phyloP scores from a whole-genome alignment of 1,284 basidiomycete species.

The Lignosus rhinocerotis region DNA sequence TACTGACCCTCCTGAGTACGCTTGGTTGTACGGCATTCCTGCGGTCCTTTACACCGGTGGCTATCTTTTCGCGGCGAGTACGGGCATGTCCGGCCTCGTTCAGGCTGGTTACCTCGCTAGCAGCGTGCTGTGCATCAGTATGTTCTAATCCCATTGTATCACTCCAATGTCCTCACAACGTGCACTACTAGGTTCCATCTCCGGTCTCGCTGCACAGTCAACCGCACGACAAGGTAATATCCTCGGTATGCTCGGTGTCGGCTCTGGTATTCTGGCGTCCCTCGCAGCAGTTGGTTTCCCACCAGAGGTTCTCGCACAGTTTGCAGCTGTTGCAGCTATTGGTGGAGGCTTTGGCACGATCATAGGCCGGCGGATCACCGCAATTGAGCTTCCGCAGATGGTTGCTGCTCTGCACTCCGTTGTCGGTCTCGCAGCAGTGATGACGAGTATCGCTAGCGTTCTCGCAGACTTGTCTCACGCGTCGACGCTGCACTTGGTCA shows the following conservation, averaged over 20 bases:
- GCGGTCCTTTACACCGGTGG: constrained; percentile 80
- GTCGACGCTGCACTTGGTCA: constrained; percentile 72
- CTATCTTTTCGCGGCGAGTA: constrained; percentile 76
- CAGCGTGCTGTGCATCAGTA: constrained; percentile 80
- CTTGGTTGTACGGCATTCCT: constrained; percentile 77
- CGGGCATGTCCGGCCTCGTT: constrained; percentile 82
- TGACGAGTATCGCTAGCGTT: constrained; percentile 82
- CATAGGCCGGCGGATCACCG: constrained; percentile 79
- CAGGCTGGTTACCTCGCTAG: constrained; percentile 84
- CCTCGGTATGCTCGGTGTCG: constrained; percentile 82
- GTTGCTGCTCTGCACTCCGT: constrained; percentile 76
- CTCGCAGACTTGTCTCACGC: constrained; percentile 65
- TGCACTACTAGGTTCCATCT: constrained; percentile 58
- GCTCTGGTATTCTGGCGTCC: constrained; percentile 77
- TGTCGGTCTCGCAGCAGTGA: constrained; percentile 82
- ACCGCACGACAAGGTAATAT: constrained; percentile 82
- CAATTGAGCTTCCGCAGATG: constrained; percentile 84
- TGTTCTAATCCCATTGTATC: constrained; percentile 13
- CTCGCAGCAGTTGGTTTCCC: constrained; percentile 81
- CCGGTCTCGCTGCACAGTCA: constrained; percentile 70
- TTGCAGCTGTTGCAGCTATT: constrained; percentile 71
- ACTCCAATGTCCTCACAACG: neutral
- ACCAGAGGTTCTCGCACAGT: constrained; percentile 71
- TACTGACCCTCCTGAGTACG: constrained; percentile 83
- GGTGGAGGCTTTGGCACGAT: constrained; percentile 69